Evolutionary conservation across 257 asterid genomes (phyloP), one percentile per base, ranked within the genome.

Genomic region (Coffea canephora): DNA sequence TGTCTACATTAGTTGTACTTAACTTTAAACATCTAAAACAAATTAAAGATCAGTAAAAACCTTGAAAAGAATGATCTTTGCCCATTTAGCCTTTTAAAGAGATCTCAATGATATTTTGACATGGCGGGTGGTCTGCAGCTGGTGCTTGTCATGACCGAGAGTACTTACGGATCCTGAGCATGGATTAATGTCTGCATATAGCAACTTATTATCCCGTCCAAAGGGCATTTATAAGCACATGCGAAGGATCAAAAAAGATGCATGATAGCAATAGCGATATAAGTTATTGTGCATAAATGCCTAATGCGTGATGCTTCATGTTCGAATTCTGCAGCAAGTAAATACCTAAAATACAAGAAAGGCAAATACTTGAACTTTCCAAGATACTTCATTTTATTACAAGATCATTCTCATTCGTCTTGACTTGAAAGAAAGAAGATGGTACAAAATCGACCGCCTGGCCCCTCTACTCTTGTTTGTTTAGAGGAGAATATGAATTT

Each of bases 111-210:
- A 43, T n/a, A 62, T 21, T 41, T 49, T 62, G 74, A 21, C 68
- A 48, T 79, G 73, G 67, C 46, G 36, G 62, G 67, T 62, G 36
- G 62, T 72, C 41, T 75, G 71, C 66, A 27, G 16, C 77, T 31
- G 49, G 71, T 49, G 45, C 43, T 15, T 18, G 69, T 71, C 67
- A 18, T 52, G 15, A 54, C 10, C 34, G 12, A 34, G 31, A 25
- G 19, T 36, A 25, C 8, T 41, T 62, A 23, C 45, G 7, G 46
- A 14, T 34, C 18, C 19, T 36, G 0, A 14, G 15, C 27, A 21
- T 55, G 52, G 31, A 31, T 31, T 31, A 31, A 69, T 36, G 49
- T 25, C 18, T 5, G 19, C 8, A 18, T 8, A 6, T 68, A 18
- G 72, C 25, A 68, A 13, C 48, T 27, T 59, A 19, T 59, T 16